Conservation (phyloP, 108 stramenopile species). For the Skeletonema marinoi region DNA sequence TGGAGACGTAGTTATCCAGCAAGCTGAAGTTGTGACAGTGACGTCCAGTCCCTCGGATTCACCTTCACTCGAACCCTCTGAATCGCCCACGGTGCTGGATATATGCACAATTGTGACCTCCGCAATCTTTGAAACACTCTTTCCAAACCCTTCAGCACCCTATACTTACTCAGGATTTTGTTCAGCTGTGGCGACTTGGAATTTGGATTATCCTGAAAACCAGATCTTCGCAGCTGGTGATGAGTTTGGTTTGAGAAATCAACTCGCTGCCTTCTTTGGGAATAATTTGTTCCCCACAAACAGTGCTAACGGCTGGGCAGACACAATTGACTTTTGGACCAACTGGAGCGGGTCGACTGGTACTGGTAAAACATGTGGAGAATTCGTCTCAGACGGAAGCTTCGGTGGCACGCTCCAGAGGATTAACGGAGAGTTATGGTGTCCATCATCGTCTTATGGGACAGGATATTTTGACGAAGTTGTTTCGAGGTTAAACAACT, state of each 20-base stretch:
- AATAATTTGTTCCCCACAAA: slow-evolving; percentile 20
- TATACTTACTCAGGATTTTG: slow-evolving; percentile 41
- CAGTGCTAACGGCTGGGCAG: neutral
- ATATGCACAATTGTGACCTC: too few species aligned
- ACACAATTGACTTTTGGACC: slow-evolving; percentile 5
- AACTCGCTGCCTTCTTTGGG: slow-evolving; percentile 42
- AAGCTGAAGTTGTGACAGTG: neutral
- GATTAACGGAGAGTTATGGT: slow-evolving; percentile 13
- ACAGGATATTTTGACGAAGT: neutral
- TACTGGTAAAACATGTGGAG: neutral
- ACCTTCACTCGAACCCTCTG: too few species aligned
- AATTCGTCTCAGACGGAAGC: neutral
- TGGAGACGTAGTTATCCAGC: neutral
- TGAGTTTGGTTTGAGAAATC: neutral
- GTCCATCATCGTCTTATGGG: neutral
- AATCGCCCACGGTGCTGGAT: too few species aligned
- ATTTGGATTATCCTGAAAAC: slow-evolving; percentile 22
- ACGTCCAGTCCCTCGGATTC: slow-evolving; percentile 7
- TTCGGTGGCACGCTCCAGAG: slow-evolving; percentile 17
- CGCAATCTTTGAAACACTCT: too few species aligned
- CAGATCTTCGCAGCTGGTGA: slow-evolving; percentile 28
- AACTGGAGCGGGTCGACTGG: neutral
- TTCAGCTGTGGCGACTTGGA: slow-evolving; percentile 24
- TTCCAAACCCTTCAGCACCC: too few species aligned
- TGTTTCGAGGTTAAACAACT: slow-evolving; percentile 1